phyloP scores from a whole-genome alignment of 2,329 filamentous ascomycete species.

The Fusarium xyrophilum region DNA sequence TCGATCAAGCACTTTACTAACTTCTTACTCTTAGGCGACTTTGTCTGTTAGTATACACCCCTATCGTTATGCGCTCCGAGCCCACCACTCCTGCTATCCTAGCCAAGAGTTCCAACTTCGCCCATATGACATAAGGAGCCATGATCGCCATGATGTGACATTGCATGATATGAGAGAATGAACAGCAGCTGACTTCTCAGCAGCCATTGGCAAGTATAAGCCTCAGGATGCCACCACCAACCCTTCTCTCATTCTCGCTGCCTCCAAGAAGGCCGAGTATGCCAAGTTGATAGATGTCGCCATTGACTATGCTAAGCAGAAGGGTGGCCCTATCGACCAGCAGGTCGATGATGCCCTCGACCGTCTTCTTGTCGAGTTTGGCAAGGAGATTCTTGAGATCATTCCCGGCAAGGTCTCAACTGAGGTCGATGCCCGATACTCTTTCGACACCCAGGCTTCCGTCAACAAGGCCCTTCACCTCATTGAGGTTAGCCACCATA shows the following conservation, averaged over 20 bases:
- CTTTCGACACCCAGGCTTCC: slow-evolving; percentile 91
- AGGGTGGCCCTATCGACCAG: slow-evolving; percentile 72
- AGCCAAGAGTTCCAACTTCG: neutral
- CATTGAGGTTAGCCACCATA: slow-evolving; percentile 73
- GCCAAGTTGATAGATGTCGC: slow-evolving; percentile 88
- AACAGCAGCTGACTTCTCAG: slow-evolving; percentile 40
- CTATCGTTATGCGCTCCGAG: slow-evolving; percentile 7
- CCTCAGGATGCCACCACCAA: slow-evolving; percentile 99
- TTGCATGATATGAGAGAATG: slow-evolving; percentile 19
- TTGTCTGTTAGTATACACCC: slow-evolving; percentile 68
- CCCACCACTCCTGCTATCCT: slow-evolving; percentile 3
- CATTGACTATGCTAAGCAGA: slow-evolving; percentile 82
- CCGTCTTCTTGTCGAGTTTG: slow-evolving; percentile 95
- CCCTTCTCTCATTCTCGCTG: slow-evolving; percentile 96
- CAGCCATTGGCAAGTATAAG: slow-evolving; percentile 99
- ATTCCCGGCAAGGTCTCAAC: slow-evolving; percentile 99
- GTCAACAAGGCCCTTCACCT: slow-evolving; percentile 97
- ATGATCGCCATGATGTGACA: slow-evolving; percentile 18
- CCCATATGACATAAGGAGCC: slow-evolving; percentile 1
- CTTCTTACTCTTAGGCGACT: slow-evolving; percentile 66
- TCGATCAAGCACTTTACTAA: slow-evolving; percentile 41
- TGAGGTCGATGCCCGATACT: slow-evolving; percentile 95
- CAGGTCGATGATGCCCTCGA: slow-evolving; percentile 92
- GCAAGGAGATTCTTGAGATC: slow-evolving; percentile 95
- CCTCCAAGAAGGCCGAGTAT: slow-evolving; percentile 98